Percentiles rank a stretch among this genome's conserved stretches.
phyloP scores from a whole-genome alignment of 2,329 filamentous ascomycete species.

The Colletotrichum destructivum region DNA sequence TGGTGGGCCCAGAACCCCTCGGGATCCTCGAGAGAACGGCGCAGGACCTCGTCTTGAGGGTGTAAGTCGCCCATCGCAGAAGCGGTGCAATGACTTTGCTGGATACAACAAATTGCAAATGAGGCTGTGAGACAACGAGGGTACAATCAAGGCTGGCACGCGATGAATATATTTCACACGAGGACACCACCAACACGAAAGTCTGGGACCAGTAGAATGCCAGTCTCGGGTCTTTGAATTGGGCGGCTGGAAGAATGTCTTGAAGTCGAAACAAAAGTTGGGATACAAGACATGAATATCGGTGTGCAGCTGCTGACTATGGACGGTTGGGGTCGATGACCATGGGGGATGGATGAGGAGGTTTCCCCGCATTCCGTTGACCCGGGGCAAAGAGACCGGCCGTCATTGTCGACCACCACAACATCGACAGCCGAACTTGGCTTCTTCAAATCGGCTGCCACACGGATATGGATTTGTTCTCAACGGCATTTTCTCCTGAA shows the following conservation, averaged over 20 bases:
- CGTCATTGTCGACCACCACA: slow-evolving; percentile 33
- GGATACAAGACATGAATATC: neutral
- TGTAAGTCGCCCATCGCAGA: slow-evolving; percentile 47
- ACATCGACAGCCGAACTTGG: slow-evolving; percentile 30
- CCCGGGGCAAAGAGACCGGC: slow-evolving; percentile 35
- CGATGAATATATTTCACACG: neutral
- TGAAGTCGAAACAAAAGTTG: neutral
- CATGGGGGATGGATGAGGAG: slow-evolving; percentile 13
- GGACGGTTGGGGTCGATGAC: neutral
- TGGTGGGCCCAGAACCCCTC: slow-evolving; percentile 83
- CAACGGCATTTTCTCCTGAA: neutral
- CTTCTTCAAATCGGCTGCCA: slow-evolving; percentile 20
- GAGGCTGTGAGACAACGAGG: neutral
- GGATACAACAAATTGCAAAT: neutral
- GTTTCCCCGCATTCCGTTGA: slow-evolving; percentile 46
- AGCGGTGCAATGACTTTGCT: neutral
- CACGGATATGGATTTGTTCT: neutral
- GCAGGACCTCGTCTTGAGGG: slow-evolving; percentile 67
- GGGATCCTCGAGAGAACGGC: slow-evolving; percentile 76
- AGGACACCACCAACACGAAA: neutral
- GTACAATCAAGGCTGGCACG: neutral
- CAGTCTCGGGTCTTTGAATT: slow-evolving; percentile 18
- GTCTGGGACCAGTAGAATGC: slow-evolving; percentile 3
- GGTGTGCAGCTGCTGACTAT: slow-evolving; percentile 20
- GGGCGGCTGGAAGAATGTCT: slow-evolving; percentile 24